Conservation (phyloP, 2,329 filamentous ascomycete species). For the Apiospora saccharicola region DNA sequence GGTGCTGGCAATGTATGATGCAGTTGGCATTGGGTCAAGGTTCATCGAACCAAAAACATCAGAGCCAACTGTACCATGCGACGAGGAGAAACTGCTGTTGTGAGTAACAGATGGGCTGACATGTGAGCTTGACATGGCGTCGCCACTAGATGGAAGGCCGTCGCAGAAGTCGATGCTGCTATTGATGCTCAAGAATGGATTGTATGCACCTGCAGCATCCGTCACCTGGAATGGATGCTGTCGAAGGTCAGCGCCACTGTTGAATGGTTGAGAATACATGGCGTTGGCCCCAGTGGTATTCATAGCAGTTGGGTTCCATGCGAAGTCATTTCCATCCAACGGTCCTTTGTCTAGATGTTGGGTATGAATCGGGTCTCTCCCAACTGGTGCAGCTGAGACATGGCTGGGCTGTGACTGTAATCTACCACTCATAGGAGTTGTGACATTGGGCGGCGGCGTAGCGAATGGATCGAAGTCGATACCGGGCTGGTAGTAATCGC, state of each 20-base stretch:
- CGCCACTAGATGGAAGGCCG: background rate
- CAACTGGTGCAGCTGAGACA: conserved; percentile 41
- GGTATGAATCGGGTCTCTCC: conserved; percentile 40
- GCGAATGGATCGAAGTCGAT: conserved; percentile 33
- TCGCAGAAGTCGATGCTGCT: conserved; percentile 19
- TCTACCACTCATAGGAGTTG: conserved; percentile 35
- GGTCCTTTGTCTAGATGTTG: conserved; percentile 39
- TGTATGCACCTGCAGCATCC: conserved; percentile 6
- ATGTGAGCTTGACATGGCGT: background rate
- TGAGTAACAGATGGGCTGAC: conserved; percentile 16
- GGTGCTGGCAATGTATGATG: background rate
- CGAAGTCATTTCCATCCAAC: conserved; percentile 39
- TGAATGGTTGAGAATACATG: conserved; percentile 16
- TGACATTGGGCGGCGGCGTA: conserved; percentile 26
- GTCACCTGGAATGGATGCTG: conserved; percentile 17
- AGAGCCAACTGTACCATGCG: conserved; percentile 5
- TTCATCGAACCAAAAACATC: conserved; percentile 22
- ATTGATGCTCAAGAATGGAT: background rate
- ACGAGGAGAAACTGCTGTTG: conserved; percentile 23
- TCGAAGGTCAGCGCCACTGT: conserved; percentile 1
- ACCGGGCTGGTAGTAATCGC: conserved; percentile 28
- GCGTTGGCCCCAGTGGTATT: background rate
- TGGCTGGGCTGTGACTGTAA: conserved; percentile 28
- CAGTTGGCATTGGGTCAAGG: conserved; percentile 8
- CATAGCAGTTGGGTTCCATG: conserved; percentile 28